These are phyloP conservation scores for Helianthus tuberosus DNA, from an alignment of 129 eudicot genomes.

Conservation along the genomic window DNA sequence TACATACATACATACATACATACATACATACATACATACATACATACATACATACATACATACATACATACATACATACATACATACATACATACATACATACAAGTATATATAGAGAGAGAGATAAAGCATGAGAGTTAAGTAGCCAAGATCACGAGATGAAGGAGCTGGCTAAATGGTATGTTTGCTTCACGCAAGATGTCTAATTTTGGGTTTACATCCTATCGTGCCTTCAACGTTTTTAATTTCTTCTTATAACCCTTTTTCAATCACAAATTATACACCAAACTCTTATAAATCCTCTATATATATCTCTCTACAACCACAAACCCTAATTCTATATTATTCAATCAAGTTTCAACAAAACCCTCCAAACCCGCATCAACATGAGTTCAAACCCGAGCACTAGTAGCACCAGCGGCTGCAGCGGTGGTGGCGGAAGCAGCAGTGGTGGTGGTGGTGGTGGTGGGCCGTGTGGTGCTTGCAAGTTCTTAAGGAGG, in stretches of 20 bases:
- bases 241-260: conserved; percentile 53
- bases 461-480: conserved; percentile 59
- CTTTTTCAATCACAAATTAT: conserved; percentile 8
- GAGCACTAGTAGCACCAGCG: conserved; percentile 32
- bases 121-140: conserved; percentile 31
- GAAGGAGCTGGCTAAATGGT: conserved; percentile 63
- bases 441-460: conserved; percentile 8
- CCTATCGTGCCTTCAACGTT: conserved; percentile 83
- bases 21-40: too few species aligned
- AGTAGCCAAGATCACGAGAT: conserved; percentile 38
- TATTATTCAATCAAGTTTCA: conserved; percentile 12
- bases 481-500: conserved; percentile 66
- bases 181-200: conserved; percentile 99
- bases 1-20: too few species aligned
- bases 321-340: conserved; percentile 25
- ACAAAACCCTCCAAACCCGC: conserved; percentile 5
- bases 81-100: too few species aligned
- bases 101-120: background rate
- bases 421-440: conserved; percentile 21
- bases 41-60: too few species aligned
- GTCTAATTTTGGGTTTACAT: conserved; percentile 72
- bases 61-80: too few species aligned
- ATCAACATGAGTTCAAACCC: conserved; percentile 33
- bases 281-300: conserved; percentile 32
- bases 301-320: conserved; percentile 20